Base-by-base conservation (phyloP, 1,139 yeast species). In the Tardiomyces digboiensis region DNA sequence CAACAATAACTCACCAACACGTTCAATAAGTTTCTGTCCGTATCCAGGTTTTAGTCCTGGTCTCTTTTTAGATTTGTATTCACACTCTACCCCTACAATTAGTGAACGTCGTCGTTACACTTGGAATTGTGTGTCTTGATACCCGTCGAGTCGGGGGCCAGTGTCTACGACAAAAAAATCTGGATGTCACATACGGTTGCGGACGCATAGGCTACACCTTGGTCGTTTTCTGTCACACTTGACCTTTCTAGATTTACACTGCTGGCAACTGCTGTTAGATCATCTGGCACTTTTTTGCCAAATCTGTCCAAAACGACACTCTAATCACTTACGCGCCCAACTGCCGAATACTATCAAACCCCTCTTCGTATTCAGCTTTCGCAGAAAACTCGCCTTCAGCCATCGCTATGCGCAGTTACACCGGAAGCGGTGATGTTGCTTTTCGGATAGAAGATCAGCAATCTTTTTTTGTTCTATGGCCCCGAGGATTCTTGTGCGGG, bases 31-130 rank as follows among this genome's bases (percentile, higher is more conserved):
- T 38, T 48, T 47, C 39, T 50, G 52, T 7, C 56, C 56, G 39
- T 48, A 53, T 20, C 56, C 56, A 1, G 50, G 50, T 26, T 49
- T 47, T 29, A 53, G 43, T 7, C 56, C 56, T 1, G 56, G 56
- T 36, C 51, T 53, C 38, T 46, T 44, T 39, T 51, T 53, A 14
- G 43, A 45, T 16, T 44, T 41, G 33, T 53, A 53, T 2, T 46
- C 43, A 38, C 56, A 53, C 22, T 50, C 51, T 13, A 43, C 33
- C 26, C 41, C 53, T 51, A 16, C 18, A 12, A 20, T 20, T 13
- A 26, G 33, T 26, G 12, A 26, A n/a, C 3, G 8, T 8, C 10
- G 33, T 4, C 33, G 14, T 8, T 4, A 5, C 8, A 26, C 33
- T 8, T 13, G 33, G 33, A 26, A n/a, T n/a, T n/a, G n/a, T n/a